A percentile compares a stretch with the other conserved stretches of the same genome.
These are phyloP conservation scores for Diutina neorugosa DNA, from an alignment of 1,139 yeast species.

Conservation along the genomic window DNA sequence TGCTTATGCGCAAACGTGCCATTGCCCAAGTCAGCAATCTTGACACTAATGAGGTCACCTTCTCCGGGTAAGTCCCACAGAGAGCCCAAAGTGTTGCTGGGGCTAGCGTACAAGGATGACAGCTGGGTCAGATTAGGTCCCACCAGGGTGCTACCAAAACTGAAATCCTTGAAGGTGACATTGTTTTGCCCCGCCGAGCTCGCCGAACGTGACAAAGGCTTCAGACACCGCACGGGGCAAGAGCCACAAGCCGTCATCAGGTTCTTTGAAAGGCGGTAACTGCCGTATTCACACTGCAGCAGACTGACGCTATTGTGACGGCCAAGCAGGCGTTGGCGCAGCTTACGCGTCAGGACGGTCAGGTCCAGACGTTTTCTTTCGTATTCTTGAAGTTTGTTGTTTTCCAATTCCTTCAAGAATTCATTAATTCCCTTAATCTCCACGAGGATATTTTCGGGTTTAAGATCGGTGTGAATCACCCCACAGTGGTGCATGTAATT, in stretches of 20 bases:
- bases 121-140: background rate
- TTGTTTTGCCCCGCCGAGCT: background rate
- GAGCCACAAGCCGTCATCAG: background rate
- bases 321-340: background rate
- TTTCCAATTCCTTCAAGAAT: background rate
- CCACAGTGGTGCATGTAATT: slow-evolving; percentile 49
- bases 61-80: background rate
- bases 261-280: background rate
- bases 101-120: background rate
- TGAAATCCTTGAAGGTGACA: background rate
- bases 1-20: slow-evolving; percentile 68
- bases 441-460: slow-evolving; percentile 2
- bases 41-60: slow-evolving; percentile 14
- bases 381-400: background rate
- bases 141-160: background rate
- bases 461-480: slow-evolving; percentile 4
- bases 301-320: background rate
- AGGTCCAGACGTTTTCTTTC: slow-evolving; percentile 1
- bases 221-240: slow-evolving; percentile 3
- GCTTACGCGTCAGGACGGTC: background rate
- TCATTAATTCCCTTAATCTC: slow-evolving; percentile 1
- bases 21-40: slow-evolving; percentile 79
- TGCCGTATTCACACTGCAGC: background rate
- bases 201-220: background rate
- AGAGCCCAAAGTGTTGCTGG: background rate